phyloP scores from a whole-genome alignment of 345 rosid genomes.

The Arabis alpina region DNA sequence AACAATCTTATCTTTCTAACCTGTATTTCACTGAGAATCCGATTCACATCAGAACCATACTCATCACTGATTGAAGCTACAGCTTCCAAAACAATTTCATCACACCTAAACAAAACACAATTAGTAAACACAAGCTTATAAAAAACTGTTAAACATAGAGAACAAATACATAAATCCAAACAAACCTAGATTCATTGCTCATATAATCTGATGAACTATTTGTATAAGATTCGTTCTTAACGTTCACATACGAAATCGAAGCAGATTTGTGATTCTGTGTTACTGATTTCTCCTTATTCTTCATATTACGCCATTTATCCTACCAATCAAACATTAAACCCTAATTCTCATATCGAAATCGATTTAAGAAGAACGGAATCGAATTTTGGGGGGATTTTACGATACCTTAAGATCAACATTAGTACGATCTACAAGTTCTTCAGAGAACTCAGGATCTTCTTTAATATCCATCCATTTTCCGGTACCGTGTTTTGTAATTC shows the following conservation, averaged over 20 bases:
- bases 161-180: not conserved
- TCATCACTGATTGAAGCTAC: conserved; percentile 55
- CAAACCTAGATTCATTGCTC: conserved; percentile 18
- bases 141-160: not conserved
- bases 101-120: conserved; percentile 42
- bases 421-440: conserved; percentile 60
- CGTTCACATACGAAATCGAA: not conserved
- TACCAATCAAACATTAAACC: no score
- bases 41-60: conserved; percentile 52
- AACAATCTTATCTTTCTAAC: conserved; percentile 31
- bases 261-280: conserved; percentile 44
- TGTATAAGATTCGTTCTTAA: conserved; percentile 8
- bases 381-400: not conserved
- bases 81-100: conserved; percentile 68
- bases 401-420: conserved; percentile 84
- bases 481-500: conserved; percentile 70
- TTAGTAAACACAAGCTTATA: not conserved
- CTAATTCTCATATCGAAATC: not conserved
- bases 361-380: no score
- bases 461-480: conserved; percentile 78
- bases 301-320: conserved; percentile 87
- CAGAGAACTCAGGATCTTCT: conserved; percentile 68
- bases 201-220: not conserved
- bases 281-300: conserved; percentile 43
- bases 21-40: conserved; percentile 64